Evolutionary conservation across 306 rosid species (phyloP).

Genomic region (Carpinus viminea): DNA sequence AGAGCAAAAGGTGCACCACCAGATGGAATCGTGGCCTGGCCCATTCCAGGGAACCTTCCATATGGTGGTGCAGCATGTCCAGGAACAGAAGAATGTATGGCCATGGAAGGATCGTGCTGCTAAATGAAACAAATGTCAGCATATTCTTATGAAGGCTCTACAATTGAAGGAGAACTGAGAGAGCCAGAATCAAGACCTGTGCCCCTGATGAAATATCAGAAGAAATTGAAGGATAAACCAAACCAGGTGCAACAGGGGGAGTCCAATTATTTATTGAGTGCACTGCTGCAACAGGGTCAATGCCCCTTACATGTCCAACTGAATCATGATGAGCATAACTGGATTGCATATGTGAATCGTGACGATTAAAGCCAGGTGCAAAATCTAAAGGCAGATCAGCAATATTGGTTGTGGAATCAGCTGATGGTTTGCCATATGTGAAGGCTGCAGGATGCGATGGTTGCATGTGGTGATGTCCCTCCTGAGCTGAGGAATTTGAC

Average conservation of each 20-base stretch:
- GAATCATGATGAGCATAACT: constrained; percentile 66
- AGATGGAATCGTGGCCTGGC: constrained; percentile 63
- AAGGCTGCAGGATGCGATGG: constrained; percentile 45
- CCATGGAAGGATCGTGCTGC: constrained; percentile 75
- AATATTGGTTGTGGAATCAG: constrained; percentile 51
- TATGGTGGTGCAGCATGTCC: constrained; percentile 66
- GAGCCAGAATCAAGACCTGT: constrained; percentile 61
- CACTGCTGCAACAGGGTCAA: constrained; percentile 40
- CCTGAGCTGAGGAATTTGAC: constrained; percentile 56
- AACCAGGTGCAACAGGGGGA: constrained; percentile 57
- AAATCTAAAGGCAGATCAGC: constrained; percentile 96
- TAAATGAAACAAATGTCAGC: constrained; percentile 41
- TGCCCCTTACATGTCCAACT: constrained; percentile 44
- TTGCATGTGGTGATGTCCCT: constrained; percentile 56
- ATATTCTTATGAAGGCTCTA: constrained; percentile 25
- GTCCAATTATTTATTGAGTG: constrained; percentile 69
- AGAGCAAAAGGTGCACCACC: constrained; percentile 59
- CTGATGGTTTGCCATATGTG: constrained; percentile 49
- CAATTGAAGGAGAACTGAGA: constrained; percentile 21
- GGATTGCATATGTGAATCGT: constrained; percentile 52
- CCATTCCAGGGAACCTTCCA: constrained; percentile 84
- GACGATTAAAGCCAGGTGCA: constrained; percentile 67
- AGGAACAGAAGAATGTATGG: constrained; percentile 54
- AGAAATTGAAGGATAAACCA: constrained; percentile 62
- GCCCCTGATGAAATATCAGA: constrained; percentile 68